Evolutionary conservation across 345 rosid genomes (phyloP).

Genomic region (Acer saccharum): DNA sequence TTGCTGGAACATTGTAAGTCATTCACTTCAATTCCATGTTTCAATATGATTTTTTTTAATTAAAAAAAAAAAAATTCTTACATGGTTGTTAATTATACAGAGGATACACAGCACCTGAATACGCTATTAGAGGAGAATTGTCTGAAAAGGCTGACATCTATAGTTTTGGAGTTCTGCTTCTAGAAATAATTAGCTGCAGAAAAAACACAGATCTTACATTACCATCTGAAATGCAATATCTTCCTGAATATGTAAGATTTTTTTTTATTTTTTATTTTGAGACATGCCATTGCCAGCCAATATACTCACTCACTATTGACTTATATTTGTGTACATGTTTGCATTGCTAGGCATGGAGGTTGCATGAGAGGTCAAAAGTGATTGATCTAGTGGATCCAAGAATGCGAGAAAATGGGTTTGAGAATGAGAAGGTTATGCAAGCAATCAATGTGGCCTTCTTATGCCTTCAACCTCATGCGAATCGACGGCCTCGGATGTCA

Average conservation of each 20-base stretch:
- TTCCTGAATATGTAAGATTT: conserved; percentile 64
- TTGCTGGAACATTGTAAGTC: conserved; percentile 74
- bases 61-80: background rate
- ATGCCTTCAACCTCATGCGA: conserved; percentile 57
- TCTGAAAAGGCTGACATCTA: conserved; percentile 76
- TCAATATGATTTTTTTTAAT: too few species aligned
- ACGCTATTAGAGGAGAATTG: conserved; percentile 65
- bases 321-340: too few species aligned
- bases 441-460: conserved; percentile 52
- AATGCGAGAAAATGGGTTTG: conserved; percentile 34
- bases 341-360: conserved; percentile 54
- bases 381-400: conserved; percentile 53
- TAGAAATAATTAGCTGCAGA: conserved; percentile 66
- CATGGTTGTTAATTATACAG: conserved; percentile 22
- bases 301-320: too few species aligned
- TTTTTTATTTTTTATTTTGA: background rate
- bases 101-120: conserved; percentile 78
- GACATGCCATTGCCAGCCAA: background rate
- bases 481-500: conserved; percentile 63
- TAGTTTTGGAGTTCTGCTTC: conserved; percentile 66
- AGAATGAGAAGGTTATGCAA: conserved; percentile 46
- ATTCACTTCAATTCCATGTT: background rate
- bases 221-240: conserved; percentile 67
- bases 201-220: conserved; percentile 60
- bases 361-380: conserved; percentile 41